Evolutionary conservation across 768 basidiomycete species (phyloP).

Genomic region (Lentinula boryana): DNA sequence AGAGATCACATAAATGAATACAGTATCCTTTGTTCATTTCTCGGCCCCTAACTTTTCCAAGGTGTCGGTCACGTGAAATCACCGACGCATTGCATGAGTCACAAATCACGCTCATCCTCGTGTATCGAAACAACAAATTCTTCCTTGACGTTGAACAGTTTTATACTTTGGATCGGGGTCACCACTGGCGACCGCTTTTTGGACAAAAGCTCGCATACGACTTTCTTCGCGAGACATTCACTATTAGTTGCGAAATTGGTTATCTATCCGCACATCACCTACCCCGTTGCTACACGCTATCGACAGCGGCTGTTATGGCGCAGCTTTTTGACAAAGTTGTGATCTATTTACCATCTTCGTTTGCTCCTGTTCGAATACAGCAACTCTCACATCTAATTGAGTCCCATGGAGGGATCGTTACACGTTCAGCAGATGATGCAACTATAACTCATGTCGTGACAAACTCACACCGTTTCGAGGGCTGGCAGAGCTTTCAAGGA

Average conservation of each 20-base stretch:
- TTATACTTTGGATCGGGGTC: too few species aligned
- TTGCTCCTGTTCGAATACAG: constrained; percentile 31
- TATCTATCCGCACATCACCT: neutral
- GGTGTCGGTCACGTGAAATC: too few species aligned
- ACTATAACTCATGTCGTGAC: constrained; percentile 56
- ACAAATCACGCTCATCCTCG: too few species aligned
- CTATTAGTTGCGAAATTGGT: neutral
- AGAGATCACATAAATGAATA: neutral
- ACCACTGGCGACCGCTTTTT: too few species aligned
- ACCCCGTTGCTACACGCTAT: neutral
- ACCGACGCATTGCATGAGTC: too few species aligned
- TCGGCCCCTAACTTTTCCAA: too few species aligned
- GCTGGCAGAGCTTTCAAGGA: constrained; percentile 38
- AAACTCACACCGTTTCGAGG: constrained; percentile 48
- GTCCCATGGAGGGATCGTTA: constrained; percentile 41
- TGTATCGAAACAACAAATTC: too few species aligned
- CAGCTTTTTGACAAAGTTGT: constrained; percentile 32
- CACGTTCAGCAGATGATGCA: constrained; percentile 25
- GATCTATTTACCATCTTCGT: constrained; percentile 46
- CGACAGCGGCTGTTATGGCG: neutral
- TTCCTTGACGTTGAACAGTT: too few species aligned
- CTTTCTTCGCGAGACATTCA: too few species aligned
- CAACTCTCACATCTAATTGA: constrained; percentile 45
- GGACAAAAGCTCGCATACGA: too few species aligned
- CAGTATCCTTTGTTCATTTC: neutral